Evolutionary conservation across 352 stramenopile species (phyloP), one percentile per base, ranked within the genome.

Genomic region (Globisporangium alternatum): DNA sequence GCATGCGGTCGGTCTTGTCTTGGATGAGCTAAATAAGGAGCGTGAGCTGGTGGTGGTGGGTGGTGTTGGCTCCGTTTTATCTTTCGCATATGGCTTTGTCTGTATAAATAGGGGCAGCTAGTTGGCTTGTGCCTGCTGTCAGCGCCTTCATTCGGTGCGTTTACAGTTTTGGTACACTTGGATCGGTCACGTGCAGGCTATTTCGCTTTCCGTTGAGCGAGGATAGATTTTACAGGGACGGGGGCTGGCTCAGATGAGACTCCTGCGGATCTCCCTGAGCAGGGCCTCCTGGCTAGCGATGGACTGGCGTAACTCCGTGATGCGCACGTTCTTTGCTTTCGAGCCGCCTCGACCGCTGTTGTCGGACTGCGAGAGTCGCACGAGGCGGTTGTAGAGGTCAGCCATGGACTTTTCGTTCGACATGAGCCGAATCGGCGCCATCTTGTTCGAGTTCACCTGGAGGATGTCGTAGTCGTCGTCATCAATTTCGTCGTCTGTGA

Each of bases 341-440:
- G 60, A 9, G 5, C 6, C 22, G 12, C 28, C 37, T 37, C 33
- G 9, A 6, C 35, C 19, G 3, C 21, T 37, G 30, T 52, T 58
- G n/a, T 8, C 28, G 2, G 64, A 58, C n/a, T 70, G 57, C 22
- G 64, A 70, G 49, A 70, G 64, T 0, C 64, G 64, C 44, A 65
- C 57, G 13, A 70, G 57, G 43, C 41, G 49, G n/a, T 62, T 56
- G 52, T 70, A 70, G n/a, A 70, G 57, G 43, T 70, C 64, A 2
- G 56, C 30, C 53, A 65, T 65, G 25, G 57, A 52, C 8, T 35
- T 54, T 19, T 65, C 64, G 35, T 58, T 70, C 51, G 44, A 61
- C 19, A 61, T 30, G 3, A 65, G 30, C 0, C 64, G 57, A 19
- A 62, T 60, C 3, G 58, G 51, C 17, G 44, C 43, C 47, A 55